These are phyloP conservation scores for Candida anutae DNA, from an alignment of 1,139 yeast genomes.

Conservation along the genomic window DNA sequence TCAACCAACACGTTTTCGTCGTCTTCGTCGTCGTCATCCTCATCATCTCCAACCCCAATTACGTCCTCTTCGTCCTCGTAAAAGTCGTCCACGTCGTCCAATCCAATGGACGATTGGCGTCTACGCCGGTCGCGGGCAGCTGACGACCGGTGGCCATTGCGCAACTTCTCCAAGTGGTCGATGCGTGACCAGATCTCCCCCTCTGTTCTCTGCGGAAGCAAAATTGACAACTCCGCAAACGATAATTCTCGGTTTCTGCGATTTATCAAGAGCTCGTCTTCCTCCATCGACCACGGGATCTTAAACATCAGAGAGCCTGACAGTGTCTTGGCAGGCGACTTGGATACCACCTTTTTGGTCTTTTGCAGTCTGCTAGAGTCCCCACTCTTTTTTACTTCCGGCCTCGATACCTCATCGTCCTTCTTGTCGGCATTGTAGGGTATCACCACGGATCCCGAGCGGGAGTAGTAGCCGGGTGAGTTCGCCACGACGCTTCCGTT, in stretches of 20 bases:
- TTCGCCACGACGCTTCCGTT: slow-evolving; percentile 29
- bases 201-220: slow-evolving; percentile 67
- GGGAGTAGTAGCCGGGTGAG: slow-evolving; percentile 28
- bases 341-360: slow-evolving; percentile 3
- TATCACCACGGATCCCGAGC: slow-evolving; percentile 41
- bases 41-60: slow-evolving; percentile 30
- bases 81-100: slow-evolving; percentile 42
- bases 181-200: slow-evolving; percentile 65
- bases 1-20: slow-evolving; percentile 29
- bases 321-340: slow-evolving; percentile 8
- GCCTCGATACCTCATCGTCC: slow-evolving; percentile 17
- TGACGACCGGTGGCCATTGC: slow-evolving; percentile 35
- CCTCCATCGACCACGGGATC: slow-evolving; percentile 56
- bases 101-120: slow-evolving; percentile 35
- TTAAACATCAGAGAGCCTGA: slow-evolving; percentile 25
- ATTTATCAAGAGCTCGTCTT: slow-evolving; percentile 58
- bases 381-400: slow-evolving; percentile 10
- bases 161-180: slow-evolving; percentile 41
- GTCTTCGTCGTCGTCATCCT: slow-evolving; percentile 23
- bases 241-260: slow-evolving; percentile 54
- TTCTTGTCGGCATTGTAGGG: slow-evolving; percentile 29
- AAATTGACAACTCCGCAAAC: slow-evolving; percentile 65
- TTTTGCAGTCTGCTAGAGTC: neutral
- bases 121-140: slow-evolving; percentile 22
- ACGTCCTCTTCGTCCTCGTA: slow-evolving; percentile 31